These are phyloP conservation scores for Novymonas esmeraldas DNA, from an alignment of 208 protist genomes.

Conservation along the genomic window DNA sequence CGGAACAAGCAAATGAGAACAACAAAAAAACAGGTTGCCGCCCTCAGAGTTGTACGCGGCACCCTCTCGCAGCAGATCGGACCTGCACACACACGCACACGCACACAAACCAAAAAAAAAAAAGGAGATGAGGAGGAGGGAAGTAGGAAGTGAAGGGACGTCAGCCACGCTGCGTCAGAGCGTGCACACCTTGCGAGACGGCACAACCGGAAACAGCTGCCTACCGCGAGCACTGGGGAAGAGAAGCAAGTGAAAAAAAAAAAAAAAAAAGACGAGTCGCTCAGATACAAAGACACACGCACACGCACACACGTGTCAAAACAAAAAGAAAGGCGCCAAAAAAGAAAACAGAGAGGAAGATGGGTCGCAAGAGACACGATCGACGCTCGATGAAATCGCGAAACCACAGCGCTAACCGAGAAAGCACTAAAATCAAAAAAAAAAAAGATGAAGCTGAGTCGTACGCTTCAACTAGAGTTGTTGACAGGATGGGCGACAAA, in stretches of 20 bases:
- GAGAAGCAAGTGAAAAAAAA: slow-evolving; percentile 2
- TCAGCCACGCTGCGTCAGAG: not conserved
- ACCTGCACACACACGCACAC: too few species aligned
- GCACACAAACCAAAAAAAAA: slow-evolving; percentile 16
- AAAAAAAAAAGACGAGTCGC: slow-evolving; percentile 15
- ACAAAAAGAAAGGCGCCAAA: not conserved
- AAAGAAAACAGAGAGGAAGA: not conserved
- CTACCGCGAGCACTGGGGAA: not conserved
- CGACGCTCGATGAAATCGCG: too few species aligned
- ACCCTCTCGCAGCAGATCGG: too few species aligned
- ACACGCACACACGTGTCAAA: not conserved
- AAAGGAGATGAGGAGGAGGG: not conserved
- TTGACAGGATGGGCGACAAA: too few species aligned
- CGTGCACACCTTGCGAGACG: too few species aligned
- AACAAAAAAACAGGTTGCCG: slow-evolving; percentile 8
- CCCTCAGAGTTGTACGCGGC: too few species aligned
- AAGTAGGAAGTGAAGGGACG: not conserved
- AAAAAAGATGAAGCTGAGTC: too few species aligned
- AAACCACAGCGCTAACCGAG: too few species aligned
- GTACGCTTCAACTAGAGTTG: too few species aligned
- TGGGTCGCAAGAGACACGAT: not conserved
- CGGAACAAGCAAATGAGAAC: not conserved
- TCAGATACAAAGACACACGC: too few species aligned
- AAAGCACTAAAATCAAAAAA: too few species aligned
- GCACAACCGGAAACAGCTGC: too few species aligned